Evolutionary conservation across 352 stramenopile genomes (phyloP).

Genomic region (Pythium volutum): DNA sequence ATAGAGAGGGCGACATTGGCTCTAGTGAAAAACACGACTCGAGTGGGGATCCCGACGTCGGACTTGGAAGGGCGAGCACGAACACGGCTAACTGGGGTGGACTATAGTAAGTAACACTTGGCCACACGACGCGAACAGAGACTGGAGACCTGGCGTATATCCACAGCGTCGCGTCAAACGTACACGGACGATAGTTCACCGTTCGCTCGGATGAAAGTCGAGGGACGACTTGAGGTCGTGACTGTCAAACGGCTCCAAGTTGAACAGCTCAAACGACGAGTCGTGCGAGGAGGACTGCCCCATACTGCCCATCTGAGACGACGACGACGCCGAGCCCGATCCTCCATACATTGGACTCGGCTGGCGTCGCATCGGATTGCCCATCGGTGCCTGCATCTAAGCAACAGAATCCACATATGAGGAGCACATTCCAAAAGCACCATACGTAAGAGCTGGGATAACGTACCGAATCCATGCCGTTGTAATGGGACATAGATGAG

Average conservation of each 20-base stretch:
- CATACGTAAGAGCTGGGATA: neutral
- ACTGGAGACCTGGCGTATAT: neutral
- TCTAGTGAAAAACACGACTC: neutral
- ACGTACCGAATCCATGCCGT: constrained; percentile 59
- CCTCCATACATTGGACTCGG: constrained; percentile 22
- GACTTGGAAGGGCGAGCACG: no score
- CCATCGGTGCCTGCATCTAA: constrained; percentile 21
- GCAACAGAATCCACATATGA: neutral
- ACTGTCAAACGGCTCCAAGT: constrained; percentile 31
- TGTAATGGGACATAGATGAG: constrained; percentile 39
- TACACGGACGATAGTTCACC: no score
- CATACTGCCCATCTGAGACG: constrained; percentile 12
- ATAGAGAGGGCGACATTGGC: neutral
- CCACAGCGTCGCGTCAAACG: no score
- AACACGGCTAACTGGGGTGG: no score
- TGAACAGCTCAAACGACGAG: constrained; percentile 32
- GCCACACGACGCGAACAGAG: neutral
- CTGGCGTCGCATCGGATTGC: constrained; percentile 18
- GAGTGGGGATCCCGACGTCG: neutral
- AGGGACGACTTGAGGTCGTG: constrained; percentile 27
- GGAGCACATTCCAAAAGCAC: neutral
- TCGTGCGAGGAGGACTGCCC: constrained; percentile 6
- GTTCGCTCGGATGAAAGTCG: constrained; percentile 24
- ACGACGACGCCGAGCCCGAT: neutral
- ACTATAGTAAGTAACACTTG: neutral